A percentile compares a stretch with the other conserved stretches of the same genome.
phyloP scores from a whole-genome alignment of 1,284 basidiomycete species.

The Fistulina hepatica region DNA sequence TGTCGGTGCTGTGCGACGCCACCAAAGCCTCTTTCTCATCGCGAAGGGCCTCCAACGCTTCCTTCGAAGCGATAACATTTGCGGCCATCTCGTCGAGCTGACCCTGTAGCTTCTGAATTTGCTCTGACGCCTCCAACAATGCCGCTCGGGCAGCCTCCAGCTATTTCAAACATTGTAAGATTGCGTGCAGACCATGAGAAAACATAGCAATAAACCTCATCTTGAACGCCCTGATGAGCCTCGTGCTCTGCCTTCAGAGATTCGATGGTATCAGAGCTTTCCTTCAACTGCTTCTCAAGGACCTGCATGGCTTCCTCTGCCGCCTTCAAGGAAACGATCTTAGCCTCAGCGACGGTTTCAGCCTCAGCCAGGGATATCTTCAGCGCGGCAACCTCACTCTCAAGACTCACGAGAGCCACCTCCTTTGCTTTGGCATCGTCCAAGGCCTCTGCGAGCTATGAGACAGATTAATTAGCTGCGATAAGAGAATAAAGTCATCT shows the following conservation, averaged over 20 bases:
- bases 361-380: constrained; percentile 40
- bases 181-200: constrained; percentile 1
- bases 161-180: constrained; percentile 25
- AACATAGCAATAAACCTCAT: too few species aligned
- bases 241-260: constrained; percentile 36
- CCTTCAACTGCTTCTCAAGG: constrained; percentile 29
- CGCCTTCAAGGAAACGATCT: constrained; percentile 29
- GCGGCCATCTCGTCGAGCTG: constrained; percentile 40
- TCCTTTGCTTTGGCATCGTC: constrained; percentile 42
- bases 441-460: too few species aligned
- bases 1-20: constrained; percentile 31
- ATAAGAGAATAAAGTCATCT: constrained; percentile 7
- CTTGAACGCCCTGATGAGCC: too few species aligned
- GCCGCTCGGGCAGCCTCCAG: constrained; percentile 37
- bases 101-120: constrained; percentile 37
- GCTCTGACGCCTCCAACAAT: constrained; percentile 30
- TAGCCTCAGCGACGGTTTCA: constrained; percentile 35
- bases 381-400: constrained; percentile 38
- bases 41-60: constrained; percentile 41
- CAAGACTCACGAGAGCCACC: constrained; percentile 36
- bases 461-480: constrained; percentile 16
- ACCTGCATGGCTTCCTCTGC: constrained; percentile 32
- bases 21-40: constrained; percentile 34
- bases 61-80: constrained; percentile 40
- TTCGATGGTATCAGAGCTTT: constrained; percentile 28